Conservation (phyloP, 306 rosid species). For the Lablab purpureus region DNA sequence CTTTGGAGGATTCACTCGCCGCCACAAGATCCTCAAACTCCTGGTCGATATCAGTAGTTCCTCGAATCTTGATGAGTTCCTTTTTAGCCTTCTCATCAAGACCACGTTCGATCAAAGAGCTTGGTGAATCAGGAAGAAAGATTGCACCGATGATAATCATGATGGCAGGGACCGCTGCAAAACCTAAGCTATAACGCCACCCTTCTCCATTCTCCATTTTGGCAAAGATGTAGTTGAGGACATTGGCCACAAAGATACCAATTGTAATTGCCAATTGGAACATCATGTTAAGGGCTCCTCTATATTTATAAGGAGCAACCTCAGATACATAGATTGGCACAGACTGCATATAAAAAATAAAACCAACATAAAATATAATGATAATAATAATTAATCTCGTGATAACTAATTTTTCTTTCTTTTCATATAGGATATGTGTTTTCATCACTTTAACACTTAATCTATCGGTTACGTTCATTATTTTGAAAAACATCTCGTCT, state of each 20-base stretch:
- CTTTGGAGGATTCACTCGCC: not conserved
- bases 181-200: slow-evolving; percentile 10
- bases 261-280: not conserved
- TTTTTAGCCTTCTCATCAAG: not conserved
- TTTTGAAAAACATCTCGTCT: no score
- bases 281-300: slow-evolving; percentile 17
- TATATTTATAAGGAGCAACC: slow-evolving; percentile 7
- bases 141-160: not conserved
- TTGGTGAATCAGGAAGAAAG: not conserved
- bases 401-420: no score
- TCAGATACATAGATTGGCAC: not conserved
- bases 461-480: no score
- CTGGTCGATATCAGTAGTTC: not conserved
- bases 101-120: not conserved
- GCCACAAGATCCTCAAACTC: not conserved
- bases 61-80: not conserved
- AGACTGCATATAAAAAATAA: not conserved
- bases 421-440: no score
- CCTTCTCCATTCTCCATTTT: not conserved
- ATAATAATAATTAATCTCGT: no score
- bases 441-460: no score
- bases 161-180: not conserved
- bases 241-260: not conserved
- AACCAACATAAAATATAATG: no score
- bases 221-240: not conserved